Evolutionary conservation across 176 grass and related monocot species (phyloP).

Genomic region (Musa beccarii): DNA sequence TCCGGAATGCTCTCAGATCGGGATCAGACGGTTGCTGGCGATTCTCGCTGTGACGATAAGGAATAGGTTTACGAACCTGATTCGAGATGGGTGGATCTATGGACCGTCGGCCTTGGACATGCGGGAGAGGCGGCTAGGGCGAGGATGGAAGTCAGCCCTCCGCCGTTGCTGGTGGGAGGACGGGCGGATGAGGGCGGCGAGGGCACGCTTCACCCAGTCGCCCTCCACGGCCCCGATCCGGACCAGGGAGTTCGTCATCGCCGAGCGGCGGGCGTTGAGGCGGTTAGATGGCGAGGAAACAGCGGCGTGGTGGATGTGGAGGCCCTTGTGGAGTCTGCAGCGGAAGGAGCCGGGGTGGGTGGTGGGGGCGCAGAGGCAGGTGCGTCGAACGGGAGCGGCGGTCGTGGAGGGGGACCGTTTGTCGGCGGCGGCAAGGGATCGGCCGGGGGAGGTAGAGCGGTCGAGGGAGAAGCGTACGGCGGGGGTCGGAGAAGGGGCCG

Average conservation of each 20-base stretch:
- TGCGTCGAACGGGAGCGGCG: not conserved
- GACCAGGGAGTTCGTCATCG: constrained; percentile 38
- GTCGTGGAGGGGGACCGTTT: not conserved
- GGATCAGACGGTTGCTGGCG: constrained; percentile 1
- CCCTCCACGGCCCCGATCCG: constrained; percentile 38
- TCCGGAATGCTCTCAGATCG: not conserved
- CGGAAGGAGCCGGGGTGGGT: constrained; percentile 63
- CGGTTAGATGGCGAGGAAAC: constrained; percentile 3
- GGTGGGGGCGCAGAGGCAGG: constrained; percentile 64
- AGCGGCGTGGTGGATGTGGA: constrained; percentile 3
- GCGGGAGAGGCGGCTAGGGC: constrained; percentile 36
- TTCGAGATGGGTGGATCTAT: constrained; percentile 14
- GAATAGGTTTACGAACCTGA: constrained; percentile 1
- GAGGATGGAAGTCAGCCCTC: constrained; percentile 14
- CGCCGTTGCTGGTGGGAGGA: constrained; percentile 40
- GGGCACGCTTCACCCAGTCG: constrained; percentile 39
- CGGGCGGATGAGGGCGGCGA: constrained; percentile 34
- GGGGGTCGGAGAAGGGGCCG: not conserved
- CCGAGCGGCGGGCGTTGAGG: constrained; percentile 23
- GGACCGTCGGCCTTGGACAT: constrained; percentile 46
- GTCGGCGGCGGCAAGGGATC: not conserved
- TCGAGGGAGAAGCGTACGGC: constrained; percentile 17
- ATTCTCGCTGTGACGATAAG: not conserved
- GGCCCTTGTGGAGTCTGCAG: constrained; percentile 53
- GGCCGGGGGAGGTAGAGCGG: constrained; percentile 12